Percentiles rank a stretch among this genome's conserved stretches.
phyloP scores from a whole-genome alignment of 1,284 basidiomycete species.

The Marasmius fiardii region DNA sequence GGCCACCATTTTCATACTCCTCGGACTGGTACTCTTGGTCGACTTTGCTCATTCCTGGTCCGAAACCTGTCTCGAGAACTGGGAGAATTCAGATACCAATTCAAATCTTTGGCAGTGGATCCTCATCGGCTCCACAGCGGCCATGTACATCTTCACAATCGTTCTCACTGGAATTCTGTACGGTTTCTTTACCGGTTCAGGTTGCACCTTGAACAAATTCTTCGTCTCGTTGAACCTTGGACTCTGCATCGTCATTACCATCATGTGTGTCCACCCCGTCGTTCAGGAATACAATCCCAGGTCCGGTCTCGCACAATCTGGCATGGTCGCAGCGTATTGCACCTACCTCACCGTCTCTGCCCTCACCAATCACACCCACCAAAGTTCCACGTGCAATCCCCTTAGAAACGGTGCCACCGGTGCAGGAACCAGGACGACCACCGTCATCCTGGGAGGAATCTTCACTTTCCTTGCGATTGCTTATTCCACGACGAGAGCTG shows the following conservation, averaged over 20 bases:
- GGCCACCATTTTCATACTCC: conserved; percentile 91
- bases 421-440: conserved; percentile 78
- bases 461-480: conserved; percentile 99
- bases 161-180: conserved; percentile 87
- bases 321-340: conserved; percentile 96
- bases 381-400: conserved; percentile 86
- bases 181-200: conserved; percentile 86
- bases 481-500: conserved; percentile 94
- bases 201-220: conserved; percentile 89
- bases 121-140: conserved; percentile 89
- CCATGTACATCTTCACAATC: conserved; percentile 83
- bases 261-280: conserved; percentile 80
- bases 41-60: conserved; percentile 99
- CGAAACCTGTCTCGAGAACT: conserved; percentile 93
- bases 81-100: conserved; percentile 84
- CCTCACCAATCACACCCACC: conserved; percentile 88
- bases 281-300: conserved; percentile 94
- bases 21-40: conserved; percentile 95
- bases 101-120: conserved; percentile 97
- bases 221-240: conserved; percentile 95
- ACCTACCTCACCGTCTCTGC: conserved; percentile 96
- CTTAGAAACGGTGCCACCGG: conserved; percentile 56
- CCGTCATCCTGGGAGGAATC: conserved; percentile 86
- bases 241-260: conserved; percentile 77
- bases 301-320: conserved; percentile 92